phyloP scores from a whole-genome alignment of 1,284 basidiomycete species.

The Austroboletus niveus region DNA sequence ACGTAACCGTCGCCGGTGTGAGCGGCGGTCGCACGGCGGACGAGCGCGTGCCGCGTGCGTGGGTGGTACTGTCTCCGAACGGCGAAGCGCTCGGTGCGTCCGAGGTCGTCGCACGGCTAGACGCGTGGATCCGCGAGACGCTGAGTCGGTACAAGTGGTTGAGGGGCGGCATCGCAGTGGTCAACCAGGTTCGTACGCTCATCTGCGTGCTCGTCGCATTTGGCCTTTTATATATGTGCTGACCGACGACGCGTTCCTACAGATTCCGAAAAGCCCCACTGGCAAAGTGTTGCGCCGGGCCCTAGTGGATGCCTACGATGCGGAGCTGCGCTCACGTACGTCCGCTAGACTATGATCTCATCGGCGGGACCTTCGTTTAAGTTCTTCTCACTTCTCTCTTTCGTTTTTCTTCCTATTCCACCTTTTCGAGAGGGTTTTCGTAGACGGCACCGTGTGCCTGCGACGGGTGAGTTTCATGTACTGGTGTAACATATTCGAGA shows the following conservation, averaged over 20 bases:
- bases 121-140: constrained; percentile 57
- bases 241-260: not conserved
- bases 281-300: constrained; percentile 64
- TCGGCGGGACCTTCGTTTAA: too few species aligned
- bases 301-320: constrained; percentile 57
- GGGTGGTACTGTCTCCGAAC: constrained; percentile 60
- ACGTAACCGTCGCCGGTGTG: constrained; percentile 69
- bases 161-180: constrained; percentile 64
- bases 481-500: too few species aligned
- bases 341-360: constrained; percentile 18
- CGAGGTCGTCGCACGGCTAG: constrained; percentile 45
- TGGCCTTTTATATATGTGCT: not conserved
- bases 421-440: too few species aligned
- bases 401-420: too few species aligned
- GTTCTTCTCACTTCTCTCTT: too few species aligned
- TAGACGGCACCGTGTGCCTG: too few species aligned
- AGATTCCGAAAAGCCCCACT: constrained; percentile 72
- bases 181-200: constrained; percentile 48
- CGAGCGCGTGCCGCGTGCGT: constrained; percentile 70
- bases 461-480: too few species aligned
- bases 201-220: not conserved
- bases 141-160: constrained; percentile 73
- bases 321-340: constrained; percentile 10
- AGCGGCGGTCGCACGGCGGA: constrained; percentile 62
- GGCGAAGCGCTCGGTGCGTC: constrained; percentile 48